These are phyloP conservation scores for Rhodosporidiobolus sp. DNA, from an alignment of 768 basidiomycete genomes.

Conservation along the genomic window DNA sequence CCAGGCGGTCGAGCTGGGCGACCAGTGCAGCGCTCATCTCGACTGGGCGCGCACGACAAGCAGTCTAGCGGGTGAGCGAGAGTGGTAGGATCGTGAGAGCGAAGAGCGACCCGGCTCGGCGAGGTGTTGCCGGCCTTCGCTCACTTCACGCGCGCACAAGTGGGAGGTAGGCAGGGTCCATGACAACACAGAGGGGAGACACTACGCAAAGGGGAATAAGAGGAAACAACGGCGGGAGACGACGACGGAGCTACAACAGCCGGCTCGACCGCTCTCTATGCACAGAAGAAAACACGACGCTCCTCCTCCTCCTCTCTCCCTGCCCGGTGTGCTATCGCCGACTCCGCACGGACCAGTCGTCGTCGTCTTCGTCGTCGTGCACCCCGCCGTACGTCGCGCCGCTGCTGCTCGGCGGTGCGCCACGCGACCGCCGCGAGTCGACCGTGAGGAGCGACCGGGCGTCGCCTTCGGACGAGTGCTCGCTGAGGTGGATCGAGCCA, in stretches of 20 bases:
- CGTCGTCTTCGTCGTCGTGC: conserved; percentile 6
- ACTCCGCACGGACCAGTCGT: not conserved
- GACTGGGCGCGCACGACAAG: not conserved
- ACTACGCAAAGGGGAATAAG: too few species aligned
- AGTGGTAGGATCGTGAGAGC: not conserved
- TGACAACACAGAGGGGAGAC: too few species aligned
- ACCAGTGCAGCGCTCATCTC: not conserved
- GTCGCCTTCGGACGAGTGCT: not conserved
- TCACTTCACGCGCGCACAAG: too few species aligned
- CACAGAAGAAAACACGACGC: not conserved
- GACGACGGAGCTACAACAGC: too few species aligned
- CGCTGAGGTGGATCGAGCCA: conserved; percentile 2
- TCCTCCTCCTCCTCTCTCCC: too few species aligned
- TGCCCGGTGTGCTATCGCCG: not conserved
- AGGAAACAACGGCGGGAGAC: too few species aligned
- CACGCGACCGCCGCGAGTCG: conserved; percentile 9
- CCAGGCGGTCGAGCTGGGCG: conserved; percentile 21
- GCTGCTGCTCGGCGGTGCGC: conserved; percentile 21
- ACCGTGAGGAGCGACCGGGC: not conserved
- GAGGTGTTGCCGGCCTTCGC: not conserved
- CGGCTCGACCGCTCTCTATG: too few species aligned
- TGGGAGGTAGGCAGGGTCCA: too few species aligned
- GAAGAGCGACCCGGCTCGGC: not conserved
- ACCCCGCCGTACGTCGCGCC: conserved; percentile 31
- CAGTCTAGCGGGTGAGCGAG: not conserved